phyloP scores from a whole-genome alignment of 140 eudicot species.

The Stevia rebaudiana region DNA sequence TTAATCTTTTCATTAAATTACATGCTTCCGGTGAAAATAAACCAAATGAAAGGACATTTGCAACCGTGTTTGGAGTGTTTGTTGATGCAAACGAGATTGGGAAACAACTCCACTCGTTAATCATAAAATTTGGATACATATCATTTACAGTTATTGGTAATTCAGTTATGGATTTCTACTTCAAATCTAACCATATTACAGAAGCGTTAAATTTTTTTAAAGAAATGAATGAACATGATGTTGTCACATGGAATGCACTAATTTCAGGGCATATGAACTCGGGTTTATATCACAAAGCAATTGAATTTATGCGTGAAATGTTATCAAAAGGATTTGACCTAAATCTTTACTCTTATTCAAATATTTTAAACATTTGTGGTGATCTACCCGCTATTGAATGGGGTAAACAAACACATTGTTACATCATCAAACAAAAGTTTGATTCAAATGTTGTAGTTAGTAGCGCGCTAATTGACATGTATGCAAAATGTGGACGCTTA shows the following conservation, averaged over 20 bases:
- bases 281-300: slow-evolving; percentile 37
- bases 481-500: slow-evolving; percentile 69
- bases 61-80: slow-evolving; percentile 56
- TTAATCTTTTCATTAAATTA: slow-evolving; percentile 38
- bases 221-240: slow-evolving; percentile 49
- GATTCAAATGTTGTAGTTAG: slow-evolving; percentile 59
- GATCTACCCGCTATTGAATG: slow-evolving; percentile 69
- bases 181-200: slow-evolving; percentile 31
- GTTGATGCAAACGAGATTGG: slow-evolving; percentile 36
- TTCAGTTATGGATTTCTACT: slow-evolving; percentile 55
- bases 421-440: slow-evolving; percentile 40
- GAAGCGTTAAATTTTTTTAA: slow-evolving; percentile 39
- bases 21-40: slow-evolving; percentile 30
- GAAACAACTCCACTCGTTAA: slow-evolving; percentile 50
- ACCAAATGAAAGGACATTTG: slow-evolving; percentile 60
- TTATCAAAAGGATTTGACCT: slow-evolving; percentile 44
- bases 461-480: slow-evolving; percentile 66
- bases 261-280: slow-evolving; percentile 48
- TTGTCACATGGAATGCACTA: slow-evolving; percentile 58
- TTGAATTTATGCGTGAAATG: slow-evolving; percentile 38
- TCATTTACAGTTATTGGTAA: slow-evolving; percentile 50
- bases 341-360: slow-evolving; percentile 55
- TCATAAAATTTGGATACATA: slow-evolving; percentile 46
- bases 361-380: slow-evolving; percentile 64
- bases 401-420: slow-evolving; percentile 74